These are phyloP conservation scores for Phytophthora cactorum DNA, from an alignment of 352 stramenopile genomes.

Conservation along the genomic window DNA sequence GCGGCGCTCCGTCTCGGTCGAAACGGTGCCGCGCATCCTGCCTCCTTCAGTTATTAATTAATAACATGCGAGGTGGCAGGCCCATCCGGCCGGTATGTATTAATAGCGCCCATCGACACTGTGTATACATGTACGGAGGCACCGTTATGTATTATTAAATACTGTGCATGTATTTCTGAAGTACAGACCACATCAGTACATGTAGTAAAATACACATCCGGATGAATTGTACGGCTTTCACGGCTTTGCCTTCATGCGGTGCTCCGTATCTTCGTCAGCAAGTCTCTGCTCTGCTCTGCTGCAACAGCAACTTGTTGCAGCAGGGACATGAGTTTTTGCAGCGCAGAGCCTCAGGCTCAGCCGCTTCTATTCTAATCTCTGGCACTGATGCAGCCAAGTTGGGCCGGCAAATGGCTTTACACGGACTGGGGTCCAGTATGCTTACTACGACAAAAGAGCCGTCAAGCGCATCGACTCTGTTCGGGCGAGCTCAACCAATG, in stretches of 20 bases:
- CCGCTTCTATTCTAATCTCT: background rate
- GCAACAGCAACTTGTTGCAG: conserved; percentile 32
- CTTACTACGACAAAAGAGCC: conserved; percentile 22
- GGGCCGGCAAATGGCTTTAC: background rate
- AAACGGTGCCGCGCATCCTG: conserved; percentile 28
- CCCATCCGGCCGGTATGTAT: no score
- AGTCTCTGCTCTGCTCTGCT: no score
- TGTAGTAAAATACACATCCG: background rate
- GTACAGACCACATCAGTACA: no score
- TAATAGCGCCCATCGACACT: background rate
- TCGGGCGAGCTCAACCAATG: background rate
- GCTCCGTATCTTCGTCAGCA: conserved; percentile 38
- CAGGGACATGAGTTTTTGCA: conserved; percentile 29
- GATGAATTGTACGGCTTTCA: background rate
- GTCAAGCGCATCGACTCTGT: conserved; percentile 20
- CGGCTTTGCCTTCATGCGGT: conserved; percentile 23
- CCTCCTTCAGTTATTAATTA: conserved; percentile 14
- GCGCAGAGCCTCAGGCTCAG: no score
- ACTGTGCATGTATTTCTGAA: background rate
- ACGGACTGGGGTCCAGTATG: conserved; percentile 21
- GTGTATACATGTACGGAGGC: no score
- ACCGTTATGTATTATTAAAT: no score
- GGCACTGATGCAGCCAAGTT: conserved; percentile 14
- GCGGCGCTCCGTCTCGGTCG: conserved; percentile 6
- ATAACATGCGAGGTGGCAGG: conserved; percentile 23